Percentiles rank a stretch among this genome's conserved stretches.
phyloP scores from a whole-genome alignment of 441 rosid species.

The Iberis amara region DNA sequence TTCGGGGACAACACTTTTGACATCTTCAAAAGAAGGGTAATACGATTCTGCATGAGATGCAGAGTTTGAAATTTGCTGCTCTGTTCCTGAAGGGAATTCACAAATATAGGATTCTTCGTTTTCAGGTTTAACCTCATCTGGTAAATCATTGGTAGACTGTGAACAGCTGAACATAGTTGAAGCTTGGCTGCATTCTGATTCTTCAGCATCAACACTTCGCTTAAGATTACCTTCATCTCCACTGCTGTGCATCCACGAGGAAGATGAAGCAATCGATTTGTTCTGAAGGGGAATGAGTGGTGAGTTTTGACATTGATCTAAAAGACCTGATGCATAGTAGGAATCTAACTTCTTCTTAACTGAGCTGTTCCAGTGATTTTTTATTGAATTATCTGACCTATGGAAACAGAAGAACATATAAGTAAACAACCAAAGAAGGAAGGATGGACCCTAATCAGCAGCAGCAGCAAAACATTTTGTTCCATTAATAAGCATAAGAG shows the following conservation, averaged over 20 bases:
- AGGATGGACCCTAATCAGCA: not conserved
- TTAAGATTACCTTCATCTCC: constrained; percentile 60
- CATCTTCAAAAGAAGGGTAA: constrained; percentile 51
- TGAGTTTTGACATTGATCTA: constrained; percentile 66
- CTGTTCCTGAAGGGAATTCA: constrained; percentile 42
- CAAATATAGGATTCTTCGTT: constrained; percentile 44
- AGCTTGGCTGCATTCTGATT: constrained; percentile 92
- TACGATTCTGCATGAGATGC: constrained; percentile 56
- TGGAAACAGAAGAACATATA: constrained; percentile 30
- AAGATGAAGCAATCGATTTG: constrained; percentile 50
- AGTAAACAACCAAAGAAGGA: constrained; percentile 18
- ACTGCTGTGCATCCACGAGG: constrained; percentile 59
- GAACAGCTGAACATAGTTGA: constrained; percentile 51
- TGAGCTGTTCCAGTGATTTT: constrained; percentile 99
- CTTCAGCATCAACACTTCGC: constrained; percentile 56
- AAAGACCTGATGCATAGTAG: constrained; percentile 77
- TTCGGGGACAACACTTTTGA: constrained; percentile 48
- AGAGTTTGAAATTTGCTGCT: constrained; percentile 52
- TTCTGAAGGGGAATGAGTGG: constrained; percentile 56
- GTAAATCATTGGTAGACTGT: constrained; percentile 58
- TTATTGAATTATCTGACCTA: constrained; percentile 98
- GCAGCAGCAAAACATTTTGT: not conserved
- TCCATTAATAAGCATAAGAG: not conserved
- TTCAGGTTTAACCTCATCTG: constrained; percentile 36
- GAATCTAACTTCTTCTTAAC: constrained; percentile 96